Percentiles rank a stretch among this genome's conserved stretches.
Conservation (phyloP, 805 yeast species). For the Metschnikowia reukaufii region DNA sequence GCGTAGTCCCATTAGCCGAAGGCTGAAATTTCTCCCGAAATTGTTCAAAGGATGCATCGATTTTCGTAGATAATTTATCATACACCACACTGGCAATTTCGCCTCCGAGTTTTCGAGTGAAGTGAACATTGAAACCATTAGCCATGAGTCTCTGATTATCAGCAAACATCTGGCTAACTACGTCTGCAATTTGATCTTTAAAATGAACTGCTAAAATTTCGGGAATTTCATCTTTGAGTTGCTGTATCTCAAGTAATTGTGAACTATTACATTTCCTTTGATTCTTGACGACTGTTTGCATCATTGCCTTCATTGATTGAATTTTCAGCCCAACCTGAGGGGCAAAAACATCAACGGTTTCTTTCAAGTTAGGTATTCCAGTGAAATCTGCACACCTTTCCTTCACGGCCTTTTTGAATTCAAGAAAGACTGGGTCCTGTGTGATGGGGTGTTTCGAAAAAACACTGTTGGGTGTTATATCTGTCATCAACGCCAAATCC, state of each 20-base stretch:
- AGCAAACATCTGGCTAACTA: neutral
- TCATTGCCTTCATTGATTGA: neutral
- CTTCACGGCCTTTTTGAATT: neutral
- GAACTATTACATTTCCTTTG: neutral
- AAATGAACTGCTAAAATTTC: neutral
- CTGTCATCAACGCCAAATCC: conserved; percentile 9
- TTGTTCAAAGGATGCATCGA: too few relatives aligned
- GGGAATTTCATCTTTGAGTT: neutral
- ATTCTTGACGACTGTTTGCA: neutral
- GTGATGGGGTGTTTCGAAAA: neutral
- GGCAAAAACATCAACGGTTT: neutral
- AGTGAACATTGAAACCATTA: neutral
- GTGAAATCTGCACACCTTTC: neutral
- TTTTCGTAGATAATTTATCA: too few relatives aligned
- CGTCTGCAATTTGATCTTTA: neutral
- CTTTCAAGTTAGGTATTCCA: neutral
- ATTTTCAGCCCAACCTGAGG: neutral
- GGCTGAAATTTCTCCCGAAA: neutral
- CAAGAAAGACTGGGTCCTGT: neutral
- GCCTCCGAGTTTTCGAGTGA: too few relatives aligned
- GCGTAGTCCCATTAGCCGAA: neutral
- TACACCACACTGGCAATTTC: too few relatives aligned
- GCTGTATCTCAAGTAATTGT: neutral
- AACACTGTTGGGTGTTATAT: neutral
- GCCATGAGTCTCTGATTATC: neutral